Base-by-base conservation (phyloP, 495 filamentous ascomycete species). In the Halenospora varia region DNA sequence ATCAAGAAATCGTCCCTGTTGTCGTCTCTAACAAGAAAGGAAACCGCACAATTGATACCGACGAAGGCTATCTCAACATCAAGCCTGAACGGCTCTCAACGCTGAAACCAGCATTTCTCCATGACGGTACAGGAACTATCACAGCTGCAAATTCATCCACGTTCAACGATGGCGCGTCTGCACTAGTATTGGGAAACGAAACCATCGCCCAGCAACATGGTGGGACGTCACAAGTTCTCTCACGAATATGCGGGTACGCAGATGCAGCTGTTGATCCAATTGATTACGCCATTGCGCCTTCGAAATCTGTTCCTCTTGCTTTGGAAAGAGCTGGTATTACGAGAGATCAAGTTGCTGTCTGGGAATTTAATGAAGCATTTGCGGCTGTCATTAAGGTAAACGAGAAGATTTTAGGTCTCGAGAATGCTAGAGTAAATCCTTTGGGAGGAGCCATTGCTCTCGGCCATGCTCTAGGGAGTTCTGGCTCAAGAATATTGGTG, bases 321-420 rank as follows among this genome's bases (percentile, higher is more conserved):
- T 75, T 98, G 45, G 81, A 88, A 67, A 82, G 90, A 52, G 94
- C 94, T 1, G 92, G 93, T 8, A 90, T 98, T 59, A 87, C 81
- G 47, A 87, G 89, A 72, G 85, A 94, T 22, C 86, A 98, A 62
- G 88, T 98, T 22, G 85, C 92, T 2, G 74, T 96, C 2, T 97
- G 93, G 92, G 94, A 98, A 71, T 94, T 98, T 73, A 98, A 98
- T 70, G 94, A 98, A 70, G 94, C 94, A 0, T 97, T 97, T 70
- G 93, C 93, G 10, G 93, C 89, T 0, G 93, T 97, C 15, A 96
- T 96, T 71, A 92, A 92, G 70, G 93, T 92, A 9, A 97, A 96
- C 63, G 88, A 90, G 64, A 88, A 94, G 84, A 88, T 87, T n/a
- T n/a, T n/a, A n/a, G n/a, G n/a, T n/a, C n/a, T n/a, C n/a, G n/a